Base-by-base conservation (phyloP, 148 eudicot genomes). In the Camellia lanceoleosa region DNA sequence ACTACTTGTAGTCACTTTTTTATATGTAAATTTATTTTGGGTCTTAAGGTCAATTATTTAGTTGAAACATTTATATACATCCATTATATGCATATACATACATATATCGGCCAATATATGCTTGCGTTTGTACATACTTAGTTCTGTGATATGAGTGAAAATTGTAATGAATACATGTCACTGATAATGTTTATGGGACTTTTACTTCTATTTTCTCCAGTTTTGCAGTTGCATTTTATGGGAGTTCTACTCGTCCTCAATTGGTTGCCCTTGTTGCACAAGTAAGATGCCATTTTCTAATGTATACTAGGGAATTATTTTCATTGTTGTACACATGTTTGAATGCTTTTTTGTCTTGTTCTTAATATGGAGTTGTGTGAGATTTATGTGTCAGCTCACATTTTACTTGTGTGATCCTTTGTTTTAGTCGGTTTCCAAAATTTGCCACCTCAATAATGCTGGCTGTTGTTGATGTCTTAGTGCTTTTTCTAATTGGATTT, bases 251-350 rank as follows among this genome's bases (percentile, higher is more conserved):
- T 68, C 89, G 82, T 83, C 97, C 98, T 81, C 98, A 88, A 68
- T 82, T 94, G 84, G 98, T 94, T 81, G 98, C 97, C 38, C 90
- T 94, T 49, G 83, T 95, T 89, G 95, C 99, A 43, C 99, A 95
- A 84, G 98, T 93, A 88, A 86, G 97, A 80, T 64, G 65, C 65
- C 72, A 14, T 84, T 68, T 8, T 62, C 23, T 46, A 19, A 56
- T 49, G 14, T 12, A 5, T 47, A 47, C 47, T 46, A 14, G 38
- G 16, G 47, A 20, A 5, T 54, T 30, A 11, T 42, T 43, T 75
- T 44, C 67, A 10, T 43, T 58, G 18, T 60, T 8, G 52, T 5
- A 15, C 49, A 60, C 23, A 43, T 18, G 9, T 38, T 44, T 43
- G 68, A 43, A 5, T 5, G n/a, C 7, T 4, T 18, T 18, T 15